Evolutionary conservation across 345 rosid species (phyloP).

Genomic region (Ailanthus altissimus): DNA sequence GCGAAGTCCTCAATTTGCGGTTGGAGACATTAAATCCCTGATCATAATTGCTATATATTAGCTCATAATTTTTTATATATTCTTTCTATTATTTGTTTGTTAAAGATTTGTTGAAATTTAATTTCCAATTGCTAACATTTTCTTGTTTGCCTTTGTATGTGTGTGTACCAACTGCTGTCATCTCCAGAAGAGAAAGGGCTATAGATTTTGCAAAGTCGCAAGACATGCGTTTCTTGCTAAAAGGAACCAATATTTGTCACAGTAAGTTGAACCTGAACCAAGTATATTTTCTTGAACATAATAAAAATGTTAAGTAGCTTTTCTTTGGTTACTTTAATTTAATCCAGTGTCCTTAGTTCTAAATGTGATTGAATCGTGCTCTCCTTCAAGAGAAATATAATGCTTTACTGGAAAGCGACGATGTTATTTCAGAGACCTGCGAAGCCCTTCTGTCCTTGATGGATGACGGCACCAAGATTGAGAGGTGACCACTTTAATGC

Average conservation of each 20-base stretch:
- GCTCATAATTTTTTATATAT: not conserved
- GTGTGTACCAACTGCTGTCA: conserved; percentile 16
- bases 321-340: conserved; percentile 10
- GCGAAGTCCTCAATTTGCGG: conserved; percentile 79
- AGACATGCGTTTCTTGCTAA: conserved; percentile 82
- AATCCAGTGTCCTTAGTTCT: conserved; percentile 25
- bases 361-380: conserved; percentile 47
- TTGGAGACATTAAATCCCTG: conserved; percentile 35
- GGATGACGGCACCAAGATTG: conserved; percentile 31
- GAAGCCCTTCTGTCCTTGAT: conserved; percentile 29
- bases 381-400: conserved; percentile 37
- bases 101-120: not conserved
- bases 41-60: not conserved
- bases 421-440: conserved; percentile 33
- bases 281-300: not conserved
- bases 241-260: conserved; percentile 49
- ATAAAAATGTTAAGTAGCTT: not conserved
- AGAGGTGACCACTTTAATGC: conserved; percentile 34
- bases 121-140: conserved; percentile 23
- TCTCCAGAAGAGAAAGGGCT: conserved; percentile 72
- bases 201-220: conserved; percentile 78
- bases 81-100: conserved; percentile 5
- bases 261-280: conserved; percentile 48
- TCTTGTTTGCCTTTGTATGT: conserved; percentile 11
- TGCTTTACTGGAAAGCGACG: conserved; percentile 37